Percentiles rank a stretch among this genome's conserved stretches.
These are phyloP conservation scores for Sclerotinia trifoliorum DNA, from an alignment of 2,329 filamentous ascomycete species.

Conservation along the genomic window DNA sequence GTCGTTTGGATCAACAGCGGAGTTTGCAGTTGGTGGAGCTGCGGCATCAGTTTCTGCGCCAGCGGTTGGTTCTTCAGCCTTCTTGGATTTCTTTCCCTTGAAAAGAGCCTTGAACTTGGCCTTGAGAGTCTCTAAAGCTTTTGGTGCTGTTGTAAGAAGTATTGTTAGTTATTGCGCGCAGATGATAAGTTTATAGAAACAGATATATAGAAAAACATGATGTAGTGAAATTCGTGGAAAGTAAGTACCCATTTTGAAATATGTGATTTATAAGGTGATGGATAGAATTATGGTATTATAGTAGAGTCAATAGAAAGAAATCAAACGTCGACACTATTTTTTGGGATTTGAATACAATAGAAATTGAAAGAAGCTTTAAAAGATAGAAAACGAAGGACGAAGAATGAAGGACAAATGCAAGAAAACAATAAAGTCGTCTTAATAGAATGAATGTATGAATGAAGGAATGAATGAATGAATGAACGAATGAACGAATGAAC, in stretches of 20 bases:
- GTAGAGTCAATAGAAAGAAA: not conserved
- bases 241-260: constrained; percentile 20
- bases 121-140: constrained; percentile 36
- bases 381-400: not conserved
- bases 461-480: not conserved
- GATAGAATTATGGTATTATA: constrained; percentile 4
- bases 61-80: constrained; percentile 26
- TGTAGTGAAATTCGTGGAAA: not conserved
- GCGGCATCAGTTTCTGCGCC: constrained; percentile 25
- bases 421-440: constrained; percentile 13
- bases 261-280: constrained; percentile 10
- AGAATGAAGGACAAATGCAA: not conserved
- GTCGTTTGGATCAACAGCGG: constrained; percentile 26
- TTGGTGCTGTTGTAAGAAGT: constrained; percentile 34
- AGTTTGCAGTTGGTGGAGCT: constrained; percentile 23
- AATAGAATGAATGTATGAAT: not conserved
- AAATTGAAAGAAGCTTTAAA: not conserved
- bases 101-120: constrained; percentile 38
- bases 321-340: not conserved
- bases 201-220: not conserved
- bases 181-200: not conserved
- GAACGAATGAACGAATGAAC: not conserved
- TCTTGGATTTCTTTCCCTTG: constrained; percentile 36
- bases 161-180: not conserved
- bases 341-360: not conserved